Evolutionary conservation across 495 filamentous ascomycete species (phyloP), one percentile per base, ranked within the genome.

Genomic region (Hypoxylon intermedium): DNA sequence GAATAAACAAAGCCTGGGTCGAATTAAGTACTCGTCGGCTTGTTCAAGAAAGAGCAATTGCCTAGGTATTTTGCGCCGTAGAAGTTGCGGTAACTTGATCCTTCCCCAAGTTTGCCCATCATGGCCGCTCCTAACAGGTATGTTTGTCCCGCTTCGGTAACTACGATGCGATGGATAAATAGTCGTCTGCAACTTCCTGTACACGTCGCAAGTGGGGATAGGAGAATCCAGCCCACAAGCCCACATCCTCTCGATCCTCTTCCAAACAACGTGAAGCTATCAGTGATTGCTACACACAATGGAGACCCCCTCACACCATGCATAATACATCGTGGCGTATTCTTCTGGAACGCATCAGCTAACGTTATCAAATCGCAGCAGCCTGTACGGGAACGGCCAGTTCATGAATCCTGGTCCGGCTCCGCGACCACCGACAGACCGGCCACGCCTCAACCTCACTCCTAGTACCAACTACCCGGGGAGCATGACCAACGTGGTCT

Each of bases 391-490:
- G 40, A 77, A 80, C 53, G 83, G 83, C 68, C 85, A 89, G 72
- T 98, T 98, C 77, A 94, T 97, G 89, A 98, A 97, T 70, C 92
- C 94, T 53, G 91, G 94, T 43, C 93, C 94, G 41, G 93, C 94
- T 51, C 94, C 94, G 38, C 86, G 89, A 59, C 94, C 94, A 41
- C 94, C 94, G 11, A 87, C 85, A 33, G 89, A 93, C 65, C 87
- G 89, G 55, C 89, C 91, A 51, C 89, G 88, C 61, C 84, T 96
- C 58, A 87, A 86, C 52, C 78, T 93, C 20, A 92, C 88, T 37
- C 87, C 89, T 45, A 87, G 81, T 54, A 77, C 79, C 53, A 89
- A 85, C 65, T 81, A 90, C 33, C 88, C 90, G 31, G 88, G 89
- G 34, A 93, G 88, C 67, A 91, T 92, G 80, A 84, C 85, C 30